A percentile compares a stretch with the other conserved stretches of the same genome.
Evolutionary conservation across 2,329 filamentous ascomycete species (phyloP).

Genomic region (Fusarium miscanthi): DNA sequence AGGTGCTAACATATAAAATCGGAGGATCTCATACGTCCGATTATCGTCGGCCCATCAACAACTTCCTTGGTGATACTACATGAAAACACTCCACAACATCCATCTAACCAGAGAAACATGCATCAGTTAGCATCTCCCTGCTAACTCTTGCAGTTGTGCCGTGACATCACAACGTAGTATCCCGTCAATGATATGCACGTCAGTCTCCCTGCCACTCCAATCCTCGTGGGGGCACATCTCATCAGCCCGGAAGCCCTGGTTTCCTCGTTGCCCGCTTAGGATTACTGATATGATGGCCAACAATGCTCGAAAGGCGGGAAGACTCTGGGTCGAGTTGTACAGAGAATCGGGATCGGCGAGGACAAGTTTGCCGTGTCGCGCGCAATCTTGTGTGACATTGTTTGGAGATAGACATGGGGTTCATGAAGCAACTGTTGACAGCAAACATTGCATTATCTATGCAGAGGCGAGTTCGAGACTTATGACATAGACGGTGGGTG

Average conservation of each 20-base stretch:
- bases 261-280: not conserved
- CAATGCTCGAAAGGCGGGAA: not conserved
- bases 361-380: conserved; percentile 73
- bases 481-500: conserved; percentile 68
- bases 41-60: conserved; percentile 68
- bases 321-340: conserved; percentile 63
- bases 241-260: not conserved
- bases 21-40: conserved; percentile 62
- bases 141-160: conserved; percentile 81
- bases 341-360: conserved; percentile 75
- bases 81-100: conserved; percentile 59
- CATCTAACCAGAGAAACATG: conserved; percentile 69
- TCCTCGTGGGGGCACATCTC: conserved; percentile 69
- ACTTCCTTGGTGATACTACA: conserved; percentile 61
- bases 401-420: conserved; percentile 65
- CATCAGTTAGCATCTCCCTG: conserved; percentile 81
- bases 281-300: not conserved
- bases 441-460: conserved; percentile 76
- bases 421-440: conserved; percentile 66
- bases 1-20: not conserved
- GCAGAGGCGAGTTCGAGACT: conserved; percentile 74
- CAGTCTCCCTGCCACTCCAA: conserved; percentile 69
- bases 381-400: conserved; percentile 74
- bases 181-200: conserved; percentile 80
- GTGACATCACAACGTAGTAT: conserved; percentile 87